A percentile compares a stretch with the other conserved stretches of the same genome.
phyloP scores from a whole-genome alignment of 2,329 filamentous ascomycete species.

The Allantophomopsis lycopodina region DNA sequence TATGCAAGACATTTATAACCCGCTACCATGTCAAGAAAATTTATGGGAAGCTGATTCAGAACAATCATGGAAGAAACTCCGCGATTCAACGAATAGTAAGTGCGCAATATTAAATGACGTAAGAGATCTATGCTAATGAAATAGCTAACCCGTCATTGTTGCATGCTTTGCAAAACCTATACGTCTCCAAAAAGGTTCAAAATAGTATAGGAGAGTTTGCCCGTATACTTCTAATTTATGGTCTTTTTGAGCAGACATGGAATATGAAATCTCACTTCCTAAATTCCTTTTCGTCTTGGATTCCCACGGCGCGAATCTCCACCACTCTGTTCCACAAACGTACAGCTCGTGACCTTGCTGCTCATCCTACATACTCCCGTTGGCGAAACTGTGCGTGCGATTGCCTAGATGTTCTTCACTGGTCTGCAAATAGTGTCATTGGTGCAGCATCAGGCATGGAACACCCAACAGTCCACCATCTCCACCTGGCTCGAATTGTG shows the following conservation, averaged over 20 bases:
- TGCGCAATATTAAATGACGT: background rate
- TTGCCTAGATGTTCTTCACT: constrained; percentile 27
- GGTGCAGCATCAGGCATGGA: constrained; percentile 24
- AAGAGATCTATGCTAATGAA: too few species aligned
- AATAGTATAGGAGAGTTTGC: constrained; percentile 31
- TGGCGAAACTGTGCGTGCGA: constrained; percentile 29
- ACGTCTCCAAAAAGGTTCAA: constrained; percentile 31
- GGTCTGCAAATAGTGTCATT: constrained; percentile 25
- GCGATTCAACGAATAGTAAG: background rate
- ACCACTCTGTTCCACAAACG: constrained; percentile 8
- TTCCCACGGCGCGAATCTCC: constrained; percentile 24
- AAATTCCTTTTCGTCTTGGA: constrained; percentile 29
- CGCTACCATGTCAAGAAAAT: constrained; percentile 24
- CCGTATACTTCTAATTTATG: constrained; percentile 32
- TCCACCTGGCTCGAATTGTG: constrained; percentile 26
- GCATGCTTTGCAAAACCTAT: constrained; percentile 26
- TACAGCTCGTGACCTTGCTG: constrained; percentile 1
- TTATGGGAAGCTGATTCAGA: constrained; percentile 23
- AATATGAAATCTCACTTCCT: constrained; percentile 29
- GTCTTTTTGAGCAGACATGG: constrained; percentile 33
- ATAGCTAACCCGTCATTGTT: too few species aligned
- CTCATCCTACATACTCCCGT: constrained; percentile 29
- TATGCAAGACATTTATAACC: constrained; percentile 24
- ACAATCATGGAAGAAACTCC: constrained; percentile 14
- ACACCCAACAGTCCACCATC: constrained; percentile 26